Evolutionary conservation across 2,329 filamentous ascomycete genomes (phyloP).

Genomic region (Parasarocladium wereldwijsianum): DNA sequence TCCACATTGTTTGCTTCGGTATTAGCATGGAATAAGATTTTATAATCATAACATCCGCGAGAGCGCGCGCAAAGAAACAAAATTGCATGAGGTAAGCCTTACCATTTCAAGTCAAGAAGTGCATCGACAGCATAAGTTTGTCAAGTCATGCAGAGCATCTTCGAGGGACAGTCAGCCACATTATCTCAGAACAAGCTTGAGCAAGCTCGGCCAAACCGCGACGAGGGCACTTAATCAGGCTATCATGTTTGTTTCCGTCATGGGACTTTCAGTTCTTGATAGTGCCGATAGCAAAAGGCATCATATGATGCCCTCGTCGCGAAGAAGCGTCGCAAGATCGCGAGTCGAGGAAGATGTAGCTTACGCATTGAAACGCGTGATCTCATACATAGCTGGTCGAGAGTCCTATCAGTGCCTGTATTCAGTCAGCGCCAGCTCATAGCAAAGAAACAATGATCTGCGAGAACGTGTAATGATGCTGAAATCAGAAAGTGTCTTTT

Average conservation of each 20-base stretch:
- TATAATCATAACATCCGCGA: constrained; percentile 42
- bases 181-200: background rate
- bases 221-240: constrained; percentile 13
- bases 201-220: constrained; percentile 1
- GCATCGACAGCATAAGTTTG: background rate
- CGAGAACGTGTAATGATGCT: too few species aligned
- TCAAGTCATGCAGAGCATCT: too few species aligned
- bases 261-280: constrained; percentile 28
- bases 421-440: background rate
- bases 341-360: too few species aligned
- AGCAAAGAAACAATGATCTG: background rate
- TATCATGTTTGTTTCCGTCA: constrained; percentile 22
- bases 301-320: constrained; percentile 14
- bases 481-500: constrained; percentile 26
- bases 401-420: too few species aligned
- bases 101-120: constrained; percentile 12
- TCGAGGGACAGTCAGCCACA: too few species aligned
- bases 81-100: constrained; percentile 11
- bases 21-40: constrained; percentile 65
- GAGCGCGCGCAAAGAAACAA: too few species aligned
- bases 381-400: too few species aligned
- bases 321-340: too few species aligned
- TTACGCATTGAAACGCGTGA: too few species aligned
- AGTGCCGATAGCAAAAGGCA: constrained; percentile 26
- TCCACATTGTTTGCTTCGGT: constrained; percentile 52